Conservation (phyloP, 768 basidiomycete genomes). For the Mycena olivaceomarginata region DNA sequence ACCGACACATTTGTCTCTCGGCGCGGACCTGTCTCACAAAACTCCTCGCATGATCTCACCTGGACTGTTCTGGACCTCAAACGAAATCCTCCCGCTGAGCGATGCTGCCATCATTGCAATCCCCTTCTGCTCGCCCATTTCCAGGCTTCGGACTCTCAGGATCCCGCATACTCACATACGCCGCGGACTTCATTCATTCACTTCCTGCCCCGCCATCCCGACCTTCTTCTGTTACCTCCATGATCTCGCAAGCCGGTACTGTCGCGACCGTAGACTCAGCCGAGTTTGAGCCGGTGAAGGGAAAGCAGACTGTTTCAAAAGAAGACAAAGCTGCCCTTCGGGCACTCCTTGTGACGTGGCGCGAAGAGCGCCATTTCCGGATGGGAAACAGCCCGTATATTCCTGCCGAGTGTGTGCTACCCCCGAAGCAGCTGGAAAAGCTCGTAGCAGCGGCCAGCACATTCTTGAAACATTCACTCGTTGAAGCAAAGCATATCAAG, state of each 20-base stretch:
- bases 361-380: conserved; percentile 12
- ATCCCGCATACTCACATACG: conserved; percentile 33
- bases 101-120: conserved; percentile 41
- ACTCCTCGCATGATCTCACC: conserved; percentile 26
- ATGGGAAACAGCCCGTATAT: conserved; percentile 26
- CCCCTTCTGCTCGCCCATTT: conserved; percentile 13
- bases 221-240: conserved; percentile 8
- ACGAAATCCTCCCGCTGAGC: conserved; percentile 1
- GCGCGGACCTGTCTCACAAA: conserved; percentile 20
- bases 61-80: conserved; percentile 22
- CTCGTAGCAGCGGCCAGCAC: background rate
- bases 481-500: conserved; percentile 14
- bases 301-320: conserved; percentile 5
- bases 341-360: conserved; percentile 8
- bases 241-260: conserved; percentile 9
- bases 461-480: background rate
- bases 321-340: conserved; percentile 22
- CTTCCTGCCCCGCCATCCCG: conserved; percentile 3
- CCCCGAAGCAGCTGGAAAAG: conserved; percentile 17
- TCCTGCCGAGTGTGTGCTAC: conserved; percentile 14
- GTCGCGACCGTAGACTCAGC: background rate
- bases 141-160: conserved; percentile 8
- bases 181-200: conserved; percentile 8
- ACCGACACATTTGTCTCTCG: background rate
- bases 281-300: conserved; percentile 29